A percentile compares a stretch with the other conserved stretches of the same genome.
These are phyloP conservation scores for Xylogone sp. DNA, from an alignment of 2,329 filamentous ascomycete species.

Conservation along the genomic window DNA sequence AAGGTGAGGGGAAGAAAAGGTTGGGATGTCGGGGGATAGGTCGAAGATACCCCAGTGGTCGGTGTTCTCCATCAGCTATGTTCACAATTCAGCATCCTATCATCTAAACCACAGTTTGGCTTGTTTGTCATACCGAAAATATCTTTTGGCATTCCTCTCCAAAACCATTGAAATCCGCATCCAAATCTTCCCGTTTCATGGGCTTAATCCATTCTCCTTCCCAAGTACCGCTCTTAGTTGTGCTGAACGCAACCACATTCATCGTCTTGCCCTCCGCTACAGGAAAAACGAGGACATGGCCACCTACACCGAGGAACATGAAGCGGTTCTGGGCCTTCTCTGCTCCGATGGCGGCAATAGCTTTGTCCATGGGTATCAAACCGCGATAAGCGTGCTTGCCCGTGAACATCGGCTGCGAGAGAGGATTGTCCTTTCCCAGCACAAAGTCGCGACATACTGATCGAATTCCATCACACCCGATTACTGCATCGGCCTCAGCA, in stretches of 20 bases:
- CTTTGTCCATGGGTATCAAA: constrained; percentile 52
- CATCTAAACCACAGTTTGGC: neutral
- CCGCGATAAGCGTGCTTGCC: constrained; percentile 57
- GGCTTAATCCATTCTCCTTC: constrained; percentile 31
- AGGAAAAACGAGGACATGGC: constrained; percentile 56
- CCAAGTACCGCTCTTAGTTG: constrained; percentile 36
- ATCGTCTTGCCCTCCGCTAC: constrained; percentile 50
- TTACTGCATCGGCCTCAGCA: constrained; percentile 8
- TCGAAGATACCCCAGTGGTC: constrained; percentile 41
- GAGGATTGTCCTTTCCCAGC: constrained; percentile 30
- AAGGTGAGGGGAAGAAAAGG: constrained; percentile 36
- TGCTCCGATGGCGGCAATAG: constrained; percentile 38
- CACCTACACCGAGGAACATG: constrained; percentile 41
- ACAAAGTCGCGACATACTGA: constrained; percentile 47
- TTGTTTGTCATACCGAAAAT: constrained; percentile 1
- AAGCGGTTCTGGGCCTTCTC: constrained; percentile 42
- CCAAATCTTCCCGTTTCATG: constrained; percentile 37
- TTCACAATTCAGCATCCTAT: neutral
- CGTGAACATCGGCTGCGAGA: constrained; percentile 37
- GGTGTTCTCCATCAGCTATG: constrained; percentile 35
- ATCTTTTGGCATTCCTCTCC: constrained; percentile 18
- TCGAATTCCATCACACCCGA: constrained; percentile 51
- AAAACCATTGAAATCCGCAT: constrained; percentile 36
- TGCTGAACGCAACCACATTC: constrained; percentile 49
- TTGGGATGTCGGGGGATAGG: constrained; percentile 32